Evolutionary conservation across 2,329 filamentous ascomycete genomes (phyloP).

Genomic region (Paraconiothyrium sp.): DNA sequence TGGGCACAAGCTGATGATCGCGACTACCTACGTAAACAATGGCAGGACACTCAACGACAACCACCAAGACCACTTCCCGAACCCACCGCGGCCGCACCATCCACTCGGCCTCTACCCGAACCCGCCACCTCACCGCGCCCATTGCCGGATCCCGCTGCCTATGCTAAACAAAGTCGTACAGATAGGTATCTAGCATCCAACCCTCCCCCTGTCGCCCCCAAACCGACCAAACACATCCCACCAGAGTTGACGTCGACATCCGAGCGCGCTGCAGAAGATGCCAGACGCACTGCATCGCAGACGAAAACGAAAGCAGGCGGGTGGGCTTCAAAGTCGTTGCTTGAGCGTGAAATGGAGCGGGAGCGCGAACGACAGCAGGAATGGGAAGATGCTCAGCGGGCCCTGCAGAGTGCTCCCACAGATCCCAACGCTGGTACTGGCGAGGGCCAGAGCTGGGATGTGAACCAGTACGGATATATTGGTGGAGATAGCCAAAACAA

Average conservation of each 20-base stretch:
- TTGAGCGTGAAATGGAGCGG: conserved; percentile 83
- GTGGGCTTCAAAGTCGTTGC: conserved; percentile 73
- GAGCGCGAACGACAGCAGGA: conserved; percentile 79
- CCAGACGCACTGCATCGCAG: conserved; percentile 67
- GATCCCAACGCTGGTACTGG: conserved; percentile 69
- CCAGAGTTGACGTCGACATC: conserved; percentile 67
- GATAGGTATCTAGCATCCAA: conserved; percentile 67
- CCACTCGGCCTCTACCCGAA: conserved; percentile 61
- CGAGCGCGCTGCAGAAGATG: conserved; percentile 71
- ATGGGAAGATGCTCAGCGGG: conserved; percentile 80
- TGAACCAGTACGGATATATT: conserved; percentile 79
- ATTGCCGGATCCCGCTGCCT: conserved; percentile 45
- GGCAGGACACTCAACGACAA: conserved; percentile 55
- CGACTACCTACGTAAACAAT: conserved; percentile 69
- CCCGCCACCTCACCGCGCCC: conserved; percentile 37
- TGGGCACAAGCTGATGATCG: conserved; percentile 72
- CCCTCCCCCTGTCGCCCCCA: conserved; percentile 58
- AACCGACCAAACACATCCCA: conserved; percentile 51
- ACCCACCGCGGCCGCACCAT: conserved; percentile 38
- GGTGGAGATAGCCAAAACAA: conserved; percentile 79
- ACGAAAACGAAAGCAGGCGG: conserved; percentile 69
- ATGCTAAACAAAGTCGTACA: conserved; percentile 57
- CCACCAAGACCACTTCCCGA: conserved; percentile 47
- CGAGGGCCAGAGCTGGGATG: conserved; percentile 77
- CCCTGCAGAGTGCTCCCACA: conserved; percentile 65